phyloP scores from a whole-genome alignment of 139 green algal genomes.

The Zygnema circumcarinatum region DNA sequence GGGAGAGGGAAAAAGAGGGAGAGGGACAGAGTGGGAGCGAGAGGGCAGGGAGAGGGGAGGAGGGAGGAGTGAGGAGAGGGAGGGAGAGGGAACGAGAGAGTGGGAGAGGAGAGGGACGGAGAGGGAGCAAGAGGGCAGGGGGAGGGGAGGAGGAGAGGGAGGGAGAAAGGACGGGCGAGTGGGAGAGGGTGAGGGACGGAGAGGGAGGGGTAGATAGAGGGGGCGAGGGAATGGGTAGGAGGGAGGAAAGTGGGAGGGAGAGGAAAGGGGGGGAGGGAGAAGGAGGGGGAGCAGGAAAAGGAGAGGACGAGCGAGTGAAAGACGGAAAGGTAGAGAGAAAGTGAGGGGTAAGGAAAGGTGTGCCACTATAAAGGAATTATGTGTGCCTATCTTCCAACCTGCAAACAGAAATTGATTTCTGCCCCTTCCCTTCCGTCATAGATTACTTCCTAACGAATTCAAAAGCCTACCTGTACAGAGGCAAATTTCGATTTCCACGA shows the following conservation, averaged over 20 bases:
- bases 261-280: background rate
- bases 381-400: no score
- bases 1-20: background rate
- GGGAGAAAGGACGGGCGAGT: background rate
- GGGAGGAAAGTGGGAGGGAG: slow-evolving; percentile 1
- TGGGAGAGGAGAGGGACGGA: slow-evolving; percentile 72
- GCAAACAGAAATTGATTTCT: no score
- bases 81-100: background rate
- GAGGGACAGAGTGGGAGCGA: background rate
- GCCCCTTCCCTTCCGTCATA: no score
- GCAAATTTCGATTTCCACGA: background rate
- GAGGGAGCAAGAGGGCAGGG: slow-evolving; percentile 29
- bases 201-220: background rate
- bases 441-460: no score
- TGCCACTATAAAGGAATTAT: background rate
- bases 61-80: background rate
- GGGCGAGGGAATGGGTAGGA: background rate
- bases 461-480: background rate
- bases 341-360: background rate
- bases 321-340: slow-evolving; percentile 27
- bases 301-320: background rate
- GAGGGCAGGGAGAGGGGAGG: background rate
- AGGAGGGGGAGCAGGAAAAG: slow-evolving; percentile 6
- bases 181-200: background rate
- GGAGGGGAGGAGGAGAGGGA: slow-evolving; percentile 11